Percentiles rank a stretch among this genome's conserved stretches.
Conservation (phyloP, 768 basidiomycete genomes). For the Trametes sanguinea region DNA sequence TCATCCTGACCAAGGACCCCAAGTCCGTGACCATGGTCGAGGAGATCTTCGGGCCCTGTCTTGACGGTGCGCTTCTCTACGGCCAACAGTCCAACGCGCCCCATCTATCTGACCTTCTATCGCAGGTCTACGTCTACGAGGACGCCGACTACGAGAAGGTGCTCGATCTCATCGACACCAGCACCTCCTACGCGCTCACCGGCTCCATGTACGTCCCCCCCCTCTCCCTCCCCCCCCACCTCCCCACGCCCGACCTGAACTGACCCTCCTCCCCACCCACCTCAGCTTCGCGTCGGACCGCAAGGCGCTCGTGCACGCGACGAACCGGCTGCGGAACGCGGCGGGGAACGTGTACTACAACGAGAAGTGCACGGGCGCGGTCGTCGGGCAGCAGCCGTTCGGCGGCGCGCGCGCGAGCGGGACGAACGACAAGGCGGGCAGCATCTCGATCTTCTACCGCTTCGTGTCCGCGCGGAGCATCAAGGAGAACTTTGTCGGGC, state of each 20-base stretch:
- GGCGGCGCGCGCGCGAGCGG: constrained; percentile 92
- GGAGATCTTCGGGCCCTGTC: constrained; percentile 98
- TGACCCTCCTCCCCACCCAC: neutral
- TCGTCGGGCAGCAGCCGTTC: constrained; percentile 97
- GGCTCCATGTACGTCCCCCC: constrained; percentile 75
- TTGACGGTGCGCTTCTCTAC: constrained; percentile 60
- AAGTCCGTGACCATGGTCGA: constrained; percentile 86
- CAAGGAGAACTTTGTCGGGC: constrained; percentile 93
- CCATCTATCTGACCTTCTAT: neutral
- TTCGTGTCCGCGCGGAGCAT: constrained; percentile 90
- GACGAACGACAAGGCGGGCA: constrained; percentile 98
- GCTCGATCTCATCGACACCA: constrained; percentile 81
- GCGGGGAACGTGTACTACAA: constrained; percentile 99
- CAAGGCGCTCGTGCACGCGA: constrained; percentile 73
- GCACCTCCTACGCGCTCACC: constrained; percentile 90
- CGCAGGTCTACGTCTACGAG: constrained; percentile 82
- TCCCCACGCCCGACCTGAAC: constrained; percentile 3
- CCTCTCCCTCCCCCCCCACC: neutral
- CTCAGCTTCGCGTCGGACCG: constrained; percentile 83
- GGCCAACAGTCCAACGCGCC: neutral
- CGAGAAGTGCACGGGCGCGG: constrained; percentile 97
- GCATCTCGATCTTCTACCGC: constrained; percentile 72
- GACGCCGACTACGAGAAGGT: constrained; percentile 87
- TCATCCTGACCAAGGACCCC: constrained; percentile 91
- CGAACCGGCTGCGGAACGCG: constrained; percentile 82